phyloP scores from a whole-genome alignment of 1,284 basidiomycete genomes.

The Hemileccinum hortonii region DNA sequence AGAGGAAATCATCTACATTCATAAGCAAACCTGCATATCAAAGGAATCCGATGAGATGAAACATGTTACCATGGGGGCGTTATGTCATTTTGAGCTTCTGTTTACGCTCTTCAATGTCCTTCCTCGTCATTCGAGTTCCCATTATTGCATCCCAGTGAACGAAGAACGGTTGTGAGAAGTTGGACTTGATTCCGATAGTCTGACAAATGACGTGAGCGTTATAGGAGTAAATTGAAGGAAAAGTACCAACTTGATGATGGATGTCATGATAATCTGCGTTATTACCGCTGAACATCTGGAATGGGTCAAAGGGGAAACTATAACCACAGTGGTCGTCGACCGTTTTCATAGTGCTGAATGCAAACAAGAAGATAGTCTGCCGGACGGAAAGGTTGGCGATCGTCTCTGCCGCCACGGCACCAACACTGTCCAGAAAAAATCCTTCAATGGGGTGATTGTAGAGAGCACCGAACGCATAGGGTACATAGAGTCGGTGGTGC shows the following conservation, averaged over 20 bases:
- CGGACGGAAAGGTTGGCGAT: constrained; percentile 74
- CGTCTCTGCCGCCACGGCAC: constrained; percentile 77
- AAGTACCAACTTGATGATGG: constrained; percentile 77
- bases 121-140: constrained; percentile 78
- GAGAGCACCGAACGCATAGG: constrained; percentile 94
- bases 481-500: constrained; percentile 96
- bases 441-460: constrained; percentile 99
- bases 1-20: not conserved
- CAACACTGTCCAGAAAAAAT: constrained; percentile 85
- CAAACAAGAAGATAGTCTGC: constrained; percentile 85
- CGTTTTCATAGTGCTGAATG: constrained; percentile 87
- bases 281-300: constrained; percentile 88
- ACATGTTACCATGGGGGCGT: not conserved
- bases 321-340: constrained; percentile 99
- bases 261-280: constrained; percentile 99
- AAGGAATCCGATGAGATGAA: not conserved
- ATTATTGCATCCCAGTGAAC: constrained; percentile 82
- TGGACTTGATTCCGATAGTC: constrained; percentile 91
- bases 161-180: constrained; percentile 96
- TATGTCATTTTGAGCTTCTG: constrained; percentile 32
- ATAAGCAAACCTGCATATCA: constrained; percentile 1
- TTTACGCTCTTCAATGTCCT: constrained; percentile 55
- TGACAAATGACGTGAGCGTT: constrained; percentile 33
- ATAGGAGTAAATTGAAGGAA: not conserved
- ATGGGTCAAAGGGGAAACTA: constrained; percentile 82